These are phyloP conservation scores for Ogataea saltuana DNA, from an alignment of 805 yeast species.

Conservation along the genomic window DNA sequence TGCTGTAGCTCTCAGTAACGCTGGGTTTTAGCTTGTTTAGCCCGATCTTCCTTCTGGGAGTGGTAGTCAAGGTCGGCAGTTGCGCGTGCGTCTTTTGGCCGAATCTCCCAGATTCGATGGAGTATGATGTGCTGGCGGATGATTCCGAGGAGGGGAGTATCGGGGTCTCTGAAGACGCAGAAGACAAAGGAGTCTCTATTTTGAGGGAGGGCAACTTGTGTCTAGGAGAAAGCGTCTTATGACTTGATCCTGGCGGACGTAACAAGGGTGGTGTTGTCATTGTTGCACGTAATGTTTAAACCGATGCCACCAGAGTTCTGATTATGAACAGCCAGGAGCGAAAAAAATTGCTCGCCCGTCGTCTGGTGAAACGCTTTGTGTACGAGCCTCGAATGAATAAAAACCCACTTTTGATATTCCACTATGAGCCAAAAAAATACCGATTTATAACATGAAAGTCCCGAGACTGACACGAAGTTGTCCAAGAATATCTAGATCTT, in stretches of 20 bases:
- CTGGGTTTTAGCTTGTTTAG: constrained; percentile 7
- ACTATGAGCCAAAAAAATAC: background rate
- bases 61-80: background rate
- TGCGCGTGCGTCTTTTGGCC: constrained; percentile 1
- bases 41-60: constrained; percentile 2
- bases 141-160: constrained; percentile 5
- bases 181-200: constrained; percentile 22
- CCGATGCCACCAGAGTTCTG: no score
- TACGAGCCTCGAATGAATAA: background rate
- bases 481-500: no score
- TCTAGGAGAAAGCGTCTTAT: constrained; percentile 31
- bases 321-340: no score
- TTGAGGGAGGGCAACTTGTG: constrained; percentile 29
- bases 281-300: background rate
- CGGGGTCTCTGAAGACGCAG: constrained; percentile 2
- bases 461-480: no score
- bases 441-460: background rate
- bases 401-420: background rate
- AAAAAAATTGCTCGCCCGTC: background rate
- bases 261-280: constrained; percentile 46
- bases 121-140: background rate
- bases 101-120: constrained; percentile 6
- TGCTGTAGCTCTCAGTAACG: constrained; percentile 7
- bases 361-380: background rate
- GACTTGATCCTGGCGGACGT: constrained; percentile 46